These are phyloP conservation scores for Botrytis tulipae DNA, from an alignment of 2,329 filamentous ascomycete genomes.

Conservation along the genomic window DNA sequence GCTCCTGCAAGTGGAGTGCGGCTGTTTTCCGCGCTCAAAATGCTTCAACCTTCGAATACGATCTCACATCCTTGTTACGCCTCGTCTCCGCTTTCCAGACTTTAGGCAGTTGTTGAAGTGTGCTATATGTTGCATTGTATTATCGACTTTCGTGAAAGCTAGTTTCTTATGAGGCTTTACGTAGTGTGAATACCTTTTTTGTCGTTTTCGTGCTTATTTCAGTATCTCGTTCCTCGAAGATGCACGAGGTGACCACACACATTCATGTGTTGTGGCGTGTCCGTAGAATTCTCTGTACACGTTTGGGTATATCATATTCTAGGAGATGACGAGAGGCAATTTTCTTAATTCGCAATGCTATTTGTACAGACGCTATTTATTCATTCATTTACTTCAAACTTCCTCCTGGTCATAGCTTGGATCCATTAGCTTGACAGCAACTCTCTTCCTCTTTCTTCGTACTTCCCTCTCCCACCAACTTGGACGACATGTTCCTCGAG, in stretches of 20 bases:
- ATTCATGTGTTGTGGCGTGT: neutral
- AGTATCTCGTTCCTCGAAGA: neutral
- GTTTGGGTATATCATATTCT: neutral
- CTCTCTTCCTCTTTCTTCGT: neutral
- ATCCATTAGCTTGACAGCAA: neutral
- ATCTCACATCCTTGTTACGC: neutral
- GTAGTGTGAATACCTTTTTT: too few species aligned
- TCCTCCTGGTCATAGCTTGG: neutral
- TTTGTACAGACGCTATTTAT: neutral
- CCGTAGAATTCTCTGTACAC: neutral
- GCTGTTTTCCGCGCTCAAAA: neutral
- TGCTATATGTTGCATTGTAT: neutral
- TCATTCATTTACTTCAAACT: neutral
- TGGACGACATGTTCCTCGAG: slow-evolving; percentile 5
- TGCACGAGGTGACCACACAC: neutral
- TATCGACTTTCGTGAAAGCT: neutral
- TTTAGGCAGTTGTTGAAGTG: neutral
- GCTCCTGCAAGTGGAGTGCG: neutral
- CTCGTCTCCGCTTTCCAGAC: neutral
- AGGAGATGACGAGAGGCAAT: neutral
- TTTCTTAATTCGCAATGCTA: neutral
- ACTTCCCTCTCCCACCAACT: neutral
- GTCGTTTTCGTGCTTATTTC: too few species aligned
- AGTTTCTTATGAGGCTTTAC: neutral
- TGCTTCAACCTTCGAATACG: too few species aligned